Evolutionary conservation across 1,139 yeast species (phyloP).

Genomic region (Spencermartinsiella ligniputridi): DNA sequence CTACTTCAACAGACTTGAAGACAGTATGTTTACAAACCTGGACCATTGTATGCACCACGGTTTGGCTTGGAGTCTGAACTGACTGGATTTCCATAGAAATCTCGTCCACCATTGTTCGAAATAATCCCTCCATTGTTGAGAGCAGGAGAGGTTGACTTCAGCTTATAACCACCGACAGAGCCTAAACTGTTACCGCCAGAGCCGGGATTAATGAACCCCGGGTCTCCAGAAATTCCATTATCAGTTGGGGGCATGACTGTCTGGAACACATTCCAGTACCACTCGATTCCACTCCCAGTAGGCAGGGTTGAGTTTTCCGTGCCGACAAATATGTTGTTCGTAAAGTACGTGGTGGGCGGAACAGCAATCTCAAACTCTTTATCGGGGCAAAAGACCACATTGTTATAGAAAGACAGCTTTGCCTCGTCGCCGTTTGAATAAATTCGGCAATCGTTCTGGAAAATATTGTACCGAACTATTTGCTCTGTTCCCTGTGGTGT

Average conservation of each 20-base stretch:
- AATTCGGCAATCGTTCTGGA: slow-evolving; percentile 8
- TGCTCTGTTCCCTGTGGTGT: slow-evolving; percentile 4
- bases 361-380: slow-evolving; percentile 7
- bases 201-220: slow-evolving; percentile 4
- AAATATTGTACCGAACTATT: slow-evolving; percentile 6
- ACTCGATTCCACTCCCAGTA: background rate
- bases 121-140: slow-evolving; percentile 2
- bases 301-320: slow-evolving; percentile 4
- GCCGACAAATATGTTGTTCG: slow-evolving; percentile 8
- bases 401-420: slow-evolving; percentile 6
- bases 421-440: slow-evolving; percentile 6
- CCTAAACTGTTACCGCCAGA: slow-evolving; percentile 2
- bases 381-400: slow-evolving; percentile 6
- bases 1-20: too few relatives aligned
- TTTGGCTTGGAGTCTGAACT: slow-evolving; percentile 1
- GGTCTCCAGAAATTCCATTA: slow-evolving; percentile 2
- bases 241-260: slow-evolving; percentile 4
- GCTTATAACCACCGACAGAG: slow-evolving; percentile 3
- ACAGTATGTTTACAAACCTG: background rate
- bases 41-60: slow-evolving; percentile 6
- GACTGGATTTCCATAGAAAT: slow-evolving; percentile 4
- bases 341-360: slow-evolving; percentile 3
- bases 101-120: slow-evolving; percentile 6
- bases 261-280: slow-evolving; percentile 4
- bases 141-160: slow-evolving; percentile 3